Evolutionary conservation across 805 yeast species (phyloP), one percentile per base, ranked within the genome.

Genomic region (Scheffersomyces lignosus): DNA sequence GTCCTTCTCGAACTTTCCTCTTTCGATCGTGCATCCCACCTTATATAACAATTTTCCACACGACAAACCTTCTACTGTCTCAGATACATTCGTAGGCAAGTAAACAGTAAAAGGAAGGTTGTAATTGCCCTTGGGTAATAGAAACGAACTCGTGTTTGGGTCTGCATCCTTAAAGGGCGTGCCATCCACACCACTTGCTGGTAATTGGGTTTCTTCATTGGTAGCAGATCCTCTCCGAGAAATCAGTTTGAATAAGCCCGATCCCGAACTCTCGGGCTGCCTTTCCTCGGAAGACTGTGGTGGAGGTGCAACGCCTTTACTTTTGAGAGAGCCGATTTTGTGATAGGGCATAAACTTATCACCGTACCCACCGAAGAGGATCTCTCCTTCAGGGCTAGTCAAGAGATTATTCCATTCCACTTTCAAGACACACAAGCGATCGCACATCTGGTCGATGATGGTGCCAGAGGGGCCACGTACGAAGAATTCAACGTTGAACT

Each of bases 101-200:
- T 52, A 54, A 6, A 68, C 55, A 23, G 44, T 51, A 44, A 77
- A 77, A 0, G 81, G 81, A 34, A 77, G 52, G 29, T 70, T 65
- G 46, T 76, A 76, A 49, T 77, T 77, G 1, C 81, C 81, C 37
- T 68, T 58, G 2, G 78, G 79, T 18, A 77, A 54, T 10, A 64
- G 53, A 45, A 62, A 77, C 12, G 70, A 64, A n/a, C n/a, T n/a
- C n/a, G n/a, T n/a, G 43, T 60, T 61, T 32, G 47, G 44, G 18
- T 45, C 46, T 3, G 41, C 38, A 26, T 51, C 43, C n/a, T 61
- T 60, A 34, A 73, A 73, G 4, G 74, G 73, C 9, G 74, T 70
- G 6, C 73, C 75, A 43, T 69, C 73, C 8, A 62, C 41, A 1
- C 74, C 74, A 37, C 63, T 51, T 15, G 51, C 37, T 1, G 73